Conservation (phyloP, 2,329 filamentous ascomycete species). For the Monilinia vaccinii-corymbosi region DNA sequence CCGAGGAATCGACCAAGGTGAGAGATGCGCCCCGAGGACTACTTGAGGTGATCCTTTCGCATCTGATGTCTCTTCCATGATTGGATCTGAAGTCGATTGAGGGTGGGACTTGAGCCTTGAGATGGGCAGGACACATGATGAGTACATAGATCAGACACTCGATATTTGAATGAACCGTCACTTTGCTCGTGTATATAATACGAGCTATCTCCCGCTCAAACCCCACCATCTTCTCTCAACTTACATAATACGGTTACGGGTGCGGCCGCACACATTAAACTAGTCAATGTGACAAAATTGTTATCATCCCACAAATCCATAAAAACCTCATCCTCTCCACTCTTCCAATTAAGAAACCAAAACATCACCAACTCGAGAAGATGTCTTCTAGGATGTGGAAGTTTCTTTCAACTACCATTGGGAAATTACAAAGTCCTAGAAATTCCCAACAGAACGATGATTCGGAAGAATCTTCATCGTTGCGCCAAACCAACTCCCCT, state of each 20-base stretch:
- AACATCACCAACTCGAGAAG: background rate
- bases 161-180: too few species aligned
- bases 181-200: too few species aligned
- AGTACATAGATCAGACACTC: too few species aligned
- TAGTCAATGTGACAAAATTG: conserved; percentile 7
- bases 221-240: too few species aligned
- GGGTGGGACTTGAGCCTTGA: too few species aligned
- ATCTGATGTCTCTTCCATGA: too few species aligned
- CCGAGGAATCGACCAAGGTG: too few species aligned
- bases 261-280: conserved; percentile 2
- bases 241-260: background rate
- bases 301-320: background rate
- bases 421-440: background rate
- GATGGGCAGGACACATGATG: too few species aligned
- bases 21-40: too few species aligned
- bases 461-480: background rate
- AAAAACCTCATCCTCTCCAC: background rate
- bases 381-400: conserved; percentile 1
- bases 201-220: too few species aligned
- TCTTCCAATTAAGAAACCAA: background rate
- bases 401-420: background rate
- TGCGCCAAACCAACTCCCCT: background rate
- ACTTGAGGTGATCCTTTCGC: too few species aligned
- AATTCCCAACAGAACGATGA: background rate
- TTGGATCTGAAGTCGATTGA: too few species aligned